These are phyloP conservation scores for Trypanosoma theileri DNA, from an alignment of 208 protist species.

Conservation along the genomic window DNA sequence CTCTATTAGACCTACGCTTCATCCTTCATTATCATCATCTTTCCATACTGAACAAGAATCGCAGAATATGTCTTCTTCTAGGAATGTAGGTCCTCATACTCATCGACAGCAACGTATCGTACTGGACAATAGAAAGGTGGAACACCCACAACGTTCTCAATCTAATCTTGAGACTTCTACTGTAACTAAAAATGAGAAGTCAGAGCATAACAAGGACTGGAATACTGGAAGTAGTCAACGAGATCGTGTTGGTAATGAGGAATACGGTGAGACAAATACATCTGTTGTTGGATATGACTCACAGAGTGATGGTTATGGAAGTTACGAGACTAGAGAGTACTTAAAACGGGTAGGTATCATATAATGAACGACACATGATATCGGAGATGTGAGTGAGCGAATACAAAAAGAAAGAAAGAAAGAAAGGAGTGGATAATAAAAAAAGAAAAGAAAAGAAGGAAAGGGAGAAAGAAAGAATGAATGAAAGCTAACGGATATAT, in stretches of 20 bases:
- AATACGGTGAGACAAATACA: background rate
- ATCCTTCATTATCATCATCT: constrained; percentile 16
- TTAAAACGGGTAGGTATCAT: constrained; percentile 74
- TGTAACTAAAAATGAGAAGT: background rate
- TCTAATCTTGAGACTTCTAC: constrained; percentile 5
- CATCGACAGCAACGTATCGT: constrained; percentile 20
- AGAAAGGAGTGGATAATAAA: background rate
- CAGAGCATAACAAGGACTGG: constrained; percentile 25
- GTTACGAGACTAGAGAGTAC: constrained; percentile 86
- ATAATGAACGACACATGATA: constrained; percentile 10
- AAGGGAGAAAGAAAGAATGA: background rate
- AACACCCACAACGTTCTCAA: background rate
- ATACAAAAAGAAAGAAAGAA: background rate
- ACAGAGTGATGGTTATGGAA: constrained; percentile 85
- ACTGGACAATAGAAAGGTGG: constrained; percentile 18
- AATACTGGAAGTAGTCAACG: constrained; percentile 12
- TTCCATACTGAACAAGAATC: constrained; percentile 28
- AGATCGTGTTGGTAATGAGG: constrained; percentile 13
- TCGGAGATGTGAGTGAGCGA: background rate
- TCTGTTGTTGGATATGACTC: constrained; percentile 56
- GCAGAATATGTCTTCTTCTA: constrained; percentile 18
- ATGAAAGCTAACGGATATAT: background rate
- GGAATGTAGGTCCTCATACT: constrained; percentile 11
- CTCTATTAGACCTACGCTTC: constrained; percentile 7
- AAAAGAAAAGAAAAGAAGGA: constrained; percentile 3